Base-by-base conservation (phyloP, 345 rosid species). In the Eucalyptus sideroxylon region DNA sequence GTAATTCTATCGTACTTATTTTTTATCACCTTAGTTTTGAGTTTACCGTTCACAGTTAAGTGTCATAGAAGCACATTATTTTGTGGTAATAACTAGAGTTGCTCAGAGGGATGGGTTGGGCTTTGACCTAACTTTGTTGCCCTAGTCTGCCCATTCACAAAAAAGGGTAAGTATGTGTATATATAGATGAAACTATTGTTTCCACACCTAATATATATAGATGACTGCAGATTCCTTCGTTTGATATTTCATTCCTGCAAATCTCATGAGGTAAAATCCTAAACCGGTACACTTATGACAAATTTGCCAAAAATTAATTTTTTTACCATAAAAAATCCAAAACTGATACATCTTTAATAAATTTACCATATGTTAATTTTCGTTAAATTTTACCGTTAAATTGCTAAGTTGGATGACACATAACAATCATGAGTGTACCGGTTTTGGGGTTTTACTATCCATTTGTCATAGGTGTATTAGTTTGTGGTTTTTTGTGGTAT, bases 351-450 rank as follows among this genome's bases (percentile, higher is more conserved):
- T 53, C 2, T 21, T 8, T 8, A 0, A 53, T 53, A 21, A 53
- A 53, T 53, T 21, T 53, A 21, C 5, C 1, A 4, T 53, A 0
- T 53, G 26, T 53, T 53, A 53, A 1, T 53, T 53, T 53, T 53
- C 2, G 1, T 53, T 53, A 19, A 53, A 53, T 19, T 53, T 53
- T 53, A 53, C 1, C 0, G 1, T 53, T 0, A 53, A 53, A 53
- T 53, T 53, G 1, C 59, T 53, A 21, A 21, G 26, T 53, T 53
- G 0, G 2, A 53, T 53, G 11, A 53, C 26, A 53, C 26, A 8
- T 53, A 53, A 53, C 11, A 53, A 53, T 53, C 2, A 0, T 0
- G 11, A 8, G 59, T 53, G 11, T 53, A 53, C 2, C 0, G 5
- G 2, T 53, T 53, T 53, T 21, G 11, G 26, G 59, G 59, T 53